Conservation (phyloP, 129 eudicot genomes). For the Ambrosia artemisiifolia region DNA sequence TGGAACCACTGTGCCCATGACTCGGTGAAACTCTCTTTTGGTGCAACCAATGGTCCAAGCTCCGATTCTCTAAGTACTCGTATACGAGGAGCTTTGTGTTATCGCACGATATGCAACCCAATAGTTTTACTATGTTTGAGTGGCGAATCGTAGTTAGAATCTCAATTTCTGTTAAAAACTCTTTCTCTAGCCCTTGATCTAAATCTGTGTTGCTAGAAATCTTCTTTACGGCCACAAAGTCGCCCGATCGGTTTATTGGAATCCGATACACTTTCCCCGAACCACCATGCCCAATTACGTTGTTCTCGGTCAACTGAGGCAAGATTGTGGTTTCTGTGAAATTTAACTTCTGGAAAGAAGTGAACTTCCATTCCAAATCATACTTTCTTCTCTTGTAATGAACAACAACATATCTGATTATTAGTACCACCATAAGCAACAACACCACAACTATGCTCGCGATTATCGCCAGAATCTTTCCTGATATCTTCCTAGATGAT, state of each 20-base stretch:
- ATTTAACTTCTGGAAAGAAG: constrained; percentile 67
- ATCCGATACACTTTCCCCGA: constrained; percentile 77
- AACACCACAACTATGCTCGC: constrained; percentile 41
- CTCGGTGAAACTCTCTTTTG: constrained; percentile 25
- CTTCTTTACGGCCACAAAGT: constrained; percentile 69
- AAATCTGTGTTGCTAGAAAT: constrained; percentile 48
- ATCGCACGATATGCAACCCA: constrained; percentile 70
- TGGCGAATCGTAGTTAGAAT: constrained; percentile 65
- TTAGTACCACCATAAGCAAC: constrained; percentile 29
- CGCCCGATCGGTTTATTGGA: constrained; percentile 46
- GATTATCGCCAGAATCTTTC: constrained; percentile 36
- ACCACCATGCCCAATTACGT: constrained; percentile 85
- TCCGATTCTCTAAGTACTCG: constrained; percentile 67
- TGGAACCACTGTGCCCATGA: constrained; percentile 29
- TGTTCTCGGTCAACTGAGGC: constrained; percentile 55
- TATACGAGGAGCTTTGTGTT: constrained; percentile 69
- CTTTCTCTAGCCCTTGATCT: constrained; percentile 54
- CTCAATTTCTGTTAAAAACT: constrained; percentile 68
- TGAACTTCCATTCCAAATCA: constrained; percentile 58
- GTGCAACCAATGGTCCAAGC: constrained; percentile 80
- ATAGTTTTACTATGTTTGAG: constrained; percentile 67
- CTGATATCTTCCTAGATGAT: constrained; percentile 32
- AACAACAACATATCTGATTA: constrained; percentile 28
- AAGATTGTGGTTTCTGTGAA: constrained; percentile 66
- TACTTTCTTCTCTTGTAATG: constrained; percentile 37